These are phyloP conservation scores for Mycena vitilis DNA, from an alignment of 768 basidiomycete species.

Conservation along the genomic window DNA sequence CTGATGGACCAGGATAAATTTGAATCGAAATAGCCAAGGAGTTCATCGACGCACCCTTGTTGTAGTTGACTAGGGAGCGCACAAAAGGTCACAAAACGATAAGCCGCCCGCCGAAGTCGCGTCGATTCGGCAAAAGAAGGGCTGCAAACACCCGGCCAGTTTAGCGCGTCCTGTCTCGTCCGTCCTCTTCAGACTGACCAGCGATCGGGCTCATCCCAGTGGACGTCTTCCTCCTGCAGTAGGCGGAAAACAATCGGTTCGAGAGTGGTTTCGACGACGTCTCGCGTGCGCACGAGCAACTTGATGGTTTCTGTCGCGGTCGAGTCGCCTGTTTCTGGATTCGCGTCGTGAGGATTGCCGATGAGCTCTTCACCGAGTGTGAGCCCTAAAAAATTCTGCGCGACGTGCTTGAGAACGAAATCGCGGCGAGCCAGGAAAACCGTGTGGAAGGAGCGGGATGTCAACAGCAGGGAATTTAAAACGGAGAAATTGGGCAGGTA, in stretches of 20 bases:
- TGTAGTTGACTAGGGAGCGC: conserved; percentile 9
- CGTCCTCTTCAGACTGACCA: conserved; percentile 17
- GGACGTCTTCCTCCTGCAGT: conserved; percentile 8
- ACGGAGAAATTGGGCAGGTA: conserved; percentile 17
- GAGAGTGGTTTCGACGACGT: conserved; percentile 5
- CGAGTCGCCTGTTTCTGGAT: conserved; percentile 4
- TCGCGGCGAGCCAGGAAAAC: conserved; percentile 15
- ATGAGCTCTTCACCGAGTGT: conserved; percentile 16
- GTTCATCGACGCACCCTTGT: conserved; percentile 13
- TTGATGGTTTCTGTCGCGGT: conserved; percentile 17
- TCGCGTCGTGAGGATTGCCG: not conserved
- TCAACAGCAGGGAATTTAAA: conserved; percentile 11
- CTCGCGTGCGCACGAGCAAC: conserved; percentile 12
- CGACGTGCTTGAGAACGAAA: conserved; percentile 17
- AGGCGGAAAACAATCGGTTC: conserved; percentile 18
- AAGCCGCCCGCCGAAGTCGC: conserved; percentile 23
- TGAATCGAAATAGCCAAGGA: not conserved
- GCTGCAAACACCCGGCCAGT: conserved; percentile 18
- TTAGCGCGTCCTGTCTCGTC: conserved; percentile 1
- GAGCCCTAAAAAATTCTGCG: conserved; percentile 26
- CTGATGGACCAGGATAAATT: not conserved
- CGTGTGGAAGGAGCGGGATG: conserved; percentile 20
- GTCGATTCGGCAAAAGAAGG: conserved; percentile 21
- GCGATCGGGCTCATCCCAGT: conserved; percentile 10
- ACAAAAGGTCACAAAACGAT: conserved; percentile 23